Percentiles rank a stretch among this genome's conserved stretches.
These are phyloP conservation scores for Lachancea kluyveri DNA, from an alignment of 805 yeast species.

Conservation along the genomic window DNA sequence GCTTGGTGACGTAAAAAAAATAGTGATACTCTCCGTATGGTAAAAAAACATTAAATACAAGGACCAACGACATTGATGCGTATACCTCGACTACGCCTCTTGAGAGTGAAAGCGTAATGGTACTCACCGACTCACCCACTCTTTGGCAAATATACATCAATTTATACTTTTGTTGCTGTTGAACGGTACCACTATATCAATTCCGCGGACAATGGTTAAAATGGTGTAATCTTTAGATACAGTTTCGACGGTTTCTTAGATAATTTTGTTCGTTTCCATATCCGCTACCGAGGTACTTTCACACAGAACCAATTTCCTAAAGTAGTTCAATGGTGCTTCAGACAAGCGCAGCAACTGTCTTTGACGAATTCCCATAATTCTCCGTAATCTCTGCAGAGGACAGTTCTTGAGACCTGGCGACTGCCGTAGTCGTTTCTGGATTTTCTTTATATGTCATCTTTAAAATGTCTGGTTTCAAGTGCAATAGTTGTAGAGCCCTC, in stretches of 20 bases:
- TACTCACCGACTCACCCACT: no score
- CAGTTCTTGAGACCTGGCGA: slow-evolving; percentile 30
- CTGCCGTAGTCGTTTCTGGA: no score
- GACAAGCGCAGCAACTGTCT: slow-evolving; percentile 81
- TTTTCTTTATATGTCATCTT: slow-evolving; percentile 35
- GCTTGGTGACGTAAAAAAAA: no score
- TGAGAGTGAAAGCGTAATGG: no score
- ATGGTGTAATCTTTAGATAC: slow-evolving; percentile 74
- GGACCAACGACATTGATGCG: no score
- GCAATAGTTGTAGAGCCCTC: slow-evolving; percentile 51
- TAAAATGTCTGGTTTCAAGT: slow-evolving; percentile 45
- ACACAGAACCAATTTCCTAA: slow-evolving; percentile 69
- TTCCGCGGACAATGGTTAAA: slow-evolving; percentile 82
- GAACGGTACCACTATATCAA: slow-evolving; percentile 86
- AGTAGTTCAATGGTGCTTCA: slow-evolving; percentile 66
- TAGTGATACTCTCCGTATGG: no score
- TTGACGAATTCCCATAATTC: slow-evolving; percentile 85
- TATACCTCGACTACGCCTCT: no score
- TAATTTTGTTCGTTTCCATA: slow-evolving; percentile 72
- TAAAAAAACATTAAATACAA: no score
- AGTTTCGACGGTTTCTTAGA: slow-evolving; percentile 72
- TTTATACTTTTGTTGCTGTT: no score
- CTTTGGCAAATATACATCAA: no score
- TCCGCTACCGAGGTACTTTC: slow-evolving; percentile 92
- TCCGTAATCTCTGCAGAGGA: slow-evolving; percentile 56